Base-by-base conservation (phyloP, 495 filamentous ascomycete genomes). In the Chaetomium tenue region DNA sequence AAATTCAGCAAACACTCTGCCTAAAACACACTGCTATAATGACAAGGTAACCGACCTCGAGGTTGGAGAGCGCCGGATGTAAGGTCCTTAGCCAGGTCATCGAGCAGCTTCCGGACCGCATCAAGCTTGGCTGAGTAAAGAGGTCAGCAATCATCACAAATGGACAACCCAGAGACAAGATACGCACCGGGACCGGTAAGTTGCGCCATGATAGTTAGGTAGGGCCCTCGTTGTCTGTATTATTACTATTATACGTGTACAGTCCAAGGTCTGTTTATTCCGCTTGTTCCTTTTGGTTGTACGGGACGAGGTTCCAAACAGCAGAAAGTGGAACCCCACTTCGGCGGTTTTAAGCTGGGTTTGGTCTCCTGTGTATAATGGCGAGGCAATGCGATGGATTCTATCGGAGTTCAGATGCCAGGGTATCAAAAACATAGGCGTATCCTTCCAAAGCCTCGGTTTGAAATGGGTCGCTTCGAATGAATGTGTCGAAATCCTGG, bases 41-140 rank as follows among this genome's bases (percentile, higher is more conserved):
- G 22, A 0, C 22, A 57, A 22, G 42, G 59, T 7, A 0, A 75
- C 86, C 76, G 73, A 91, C 89, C 77, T 50, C 85, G 71, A 53
- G 85, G 72, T 2, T 77, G 75, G 23, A 91, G 79, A 8, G 68
- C 80, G 50, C 77, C 78, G 28, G 83, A 79, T 53, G 78, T 65
- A 6, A 89, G 72, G 71, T 92, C 88, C 53, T 82, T 68, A 3
- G 84, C 75, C 26, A 93, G 76, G 15, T 78, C 81, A 15, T 79
- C 75, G 66, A 92, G 70, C 26, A 92, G 72, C 57, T 76, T 74
- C 11, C 81, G 85, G 40, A 91, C 86, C 25, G 89, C 84, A 26
- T 82, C 74, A 37, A 87, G 73, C 74, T 91, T 91, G 57, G 80
- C 89, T 91, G 64, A 37, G 26, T 2, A 22, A 15, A 9, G 16